Percentiles rank a stretch among this genome's conserved stretches.
Evolutionary conservation across 495 filamentous ascomycete genomes (phyloP).

Genomic region (Aspergillus carlsbadensis): DNA sequence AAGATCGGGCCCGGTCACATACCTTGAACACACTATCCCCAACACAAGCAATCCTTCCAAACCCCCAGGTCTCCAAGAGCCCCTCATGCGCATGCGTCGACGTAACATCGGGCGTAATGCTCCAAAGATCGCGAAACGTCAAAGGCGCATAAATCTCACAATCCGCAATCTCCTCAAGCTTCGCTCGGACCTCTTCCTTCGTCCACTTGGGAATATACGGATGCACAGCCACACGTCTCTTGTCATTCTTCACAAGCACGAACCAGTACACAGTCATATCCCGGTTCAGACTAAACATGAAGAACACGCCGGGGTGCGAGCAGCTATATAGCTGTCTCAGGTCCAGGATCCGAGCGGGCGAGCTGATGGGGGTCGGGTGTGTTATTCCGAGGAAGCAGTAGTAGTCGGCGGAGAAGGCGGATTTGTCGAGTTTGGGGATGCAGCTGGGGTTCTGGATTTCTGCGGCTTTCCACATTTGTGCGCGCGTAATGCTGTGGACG

Average conservation of each 20-base stretch:
- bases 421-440: neutral
- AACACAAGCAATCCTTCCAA: neutral
- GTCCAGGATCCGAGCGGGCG: neutral
- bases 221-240: neutral
- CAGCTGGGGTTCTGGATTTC: neutral
- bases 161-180: neutral
- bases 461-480: neutral
- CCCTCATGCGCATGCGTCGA: neutral
- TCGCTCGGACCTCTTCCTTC: neutral
- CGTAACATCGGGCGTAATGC: neutral
- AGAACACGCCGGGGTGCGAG: neutral
- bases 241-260: neutral
- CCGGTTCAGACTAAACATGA: neutral
- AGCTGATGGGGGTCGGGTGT: neutral
- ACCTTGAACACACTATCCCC: slow-evolving; percentile 1
- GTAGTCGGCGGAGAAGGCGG: neutral
- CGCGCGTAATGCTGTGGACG: neutral
- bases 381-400: neutral
- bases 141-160: neutral
- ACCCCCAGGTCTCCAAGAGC: neutral
- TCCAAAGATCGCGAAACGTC: neutral
- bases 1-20: too few relatives aligned
- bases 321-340: neutral
- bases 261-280: neutral
- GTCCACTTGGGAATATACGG: neutral